Base-by-base conservation (phyloP, 371 early-diverging fungal genomes). In the Rhizoclosmatium hyalinum region DNA sequence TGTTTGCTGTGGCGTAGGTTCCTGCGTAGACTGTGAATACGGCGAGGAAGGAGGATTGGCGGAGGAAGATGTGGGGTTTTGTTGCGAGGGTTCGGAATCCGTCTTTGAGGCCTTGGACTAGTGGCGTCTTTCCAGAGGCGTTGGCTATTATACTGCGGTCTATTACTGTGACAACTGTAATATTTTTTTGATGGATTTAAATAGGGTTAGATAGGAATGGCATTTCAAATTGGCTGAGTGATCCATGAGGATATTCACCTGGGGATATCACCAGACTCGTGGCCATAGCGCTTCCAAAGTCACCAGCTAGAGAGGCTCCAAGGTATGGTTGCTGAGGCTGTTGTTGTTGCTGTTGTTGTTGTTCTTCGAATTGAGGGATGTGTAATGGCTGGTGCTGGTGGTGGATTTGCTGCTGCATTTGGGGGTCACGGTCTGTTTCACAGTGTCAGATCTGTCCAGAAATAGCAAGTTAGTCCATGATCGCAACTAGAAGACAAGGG, bases 61-160 rank as follows among this genome's bases (percentile, higher is more conserved):
- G 55, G 2, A 83, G 64, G 50, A 91, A 89, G 24, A 71, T 41
- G 24, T 77, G 72, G 21, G 91, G 91, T 44, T 78, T 57, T 2
- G 82, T 73, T 3, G 85, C 50, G 4, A 90, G 72, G 2, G 77
- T 57, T 2, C 55, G 54, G 42, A 89, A 74, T 4, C 90, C 90
- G 10, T 80, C 77, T 55, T 75, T 83, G n/a, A 91, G 54, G 39
- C 89, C 85, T 3, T 68, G 73, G 3, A 66, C 73, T 45, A 91
- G 54, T 8, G 80, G 71, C 24, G 83, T 79, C 60, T 83, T 84
- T 65, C 91, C 91, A 68, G 85, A 86, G 0, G 88, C 83, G 72
- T 89, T 90, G 69, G 88, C 84, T 45, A 91, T 87, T 56, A 90
- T 90, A 17, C 90, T 73, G 84, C 87, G 82, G 75, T 91, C 91